Base-by-base conservation (phyloP, 2,329 filamentous ascomycete species). In the Monosporascus sp. region DNA sequence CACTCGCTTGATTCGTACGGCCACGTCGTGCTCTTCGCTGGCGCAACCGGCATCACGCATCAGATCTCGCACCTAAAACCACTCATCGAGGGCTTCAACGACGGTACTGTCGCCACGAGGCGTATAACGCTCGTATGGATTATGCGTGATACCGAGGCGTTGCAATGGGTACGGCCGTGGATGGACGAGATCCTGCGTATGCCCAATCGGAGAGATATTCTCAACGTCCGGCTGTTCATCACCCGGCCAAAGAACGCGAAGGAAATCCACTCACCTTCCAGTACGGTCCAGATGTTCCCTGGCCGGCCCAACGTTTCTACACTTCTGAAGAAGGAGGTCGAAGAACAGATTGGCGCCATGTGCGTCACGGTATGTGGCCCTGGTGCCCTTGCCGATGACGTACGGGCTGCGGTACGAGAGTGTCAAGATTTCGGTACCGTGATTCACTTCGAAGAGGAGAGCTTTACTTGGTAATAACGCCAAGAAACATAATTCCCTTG, bases 81-180 rank as follows among this genome's bases (percentile, higher is more conserved):
- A 49, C 76, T 93, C 5, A 80, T 93, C 54, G 74, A 84, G 51
- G 87, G 87, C 4, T 87, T 81, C 69, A 82, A 83, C 51, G 75
- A 82, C 1, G 82, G 84, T 54, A 91, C 85, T 1, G 84, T 91
- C 38, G 91, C 93, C 5, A 90, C 90, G 3, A 86, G 91, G 49
- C 84, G 87, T 41, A 74, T 97, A 47, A 89, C 87, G 1, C 83
- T 97, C 7, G 83, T 97, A 55, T 97, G 94, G 94, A 87, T 96
- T 65, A 88, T 97, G 58, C 90, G 94, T 56, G 90, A 91, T 52
- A 87, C 88, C 38, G 88, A 96, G 64, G 86, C 93, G 52, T 81
- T 97, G 7, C 90, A 96, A 69, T 97, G 94, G 93, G 89, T 96
- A 54, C 84, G 90, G 7, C 89, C 90, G 5, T 97, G 89, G 87